These are phyloP conservation scores for Acer negundo DNA, from an alignment of 345 rosid species.

Conservation along the genomic window DNA sequence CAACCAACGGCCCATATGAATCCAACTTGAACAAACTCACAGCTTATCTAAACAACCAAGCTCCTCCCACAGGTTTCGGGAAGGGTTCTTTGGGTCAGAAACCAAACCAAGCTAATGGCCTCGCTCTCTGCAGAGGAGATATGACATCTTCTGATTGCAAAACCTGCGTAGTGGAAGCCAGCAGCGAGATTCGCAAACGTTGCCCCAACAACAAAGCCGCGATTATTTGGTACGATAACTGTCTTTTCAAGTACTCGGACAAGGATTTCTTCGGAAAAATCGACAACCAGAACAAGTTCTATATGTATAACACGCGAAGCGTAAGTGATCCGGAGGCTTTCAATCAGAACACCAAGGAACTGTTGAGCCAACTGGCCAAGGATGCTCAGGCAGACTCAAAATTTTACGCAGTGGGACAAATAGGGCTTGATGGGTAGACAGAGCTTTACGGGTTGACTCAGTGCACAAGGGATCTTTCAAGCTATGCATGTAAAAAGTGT, in stretches of 20 bases:
- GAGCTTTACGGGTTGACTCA: conserved; percentile 42
- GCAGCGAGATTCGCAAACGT: conserved; percentile 41
- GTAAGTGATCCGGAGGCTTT: conserved; percentile 29
- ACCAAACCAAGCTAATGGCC: conserved; percentile 48
- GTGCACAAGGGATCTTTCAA: conserved; percentile 42
- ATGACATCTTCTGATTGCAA: conserved; percentile 49
- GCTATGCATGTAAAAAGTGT: conserved; percentile 38
- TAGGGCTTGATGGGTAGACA: conserved; percentile 3
- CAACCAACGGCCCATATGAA: conserved; percentile 33
- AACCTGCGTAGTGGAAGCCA: conserved; percentile 46
- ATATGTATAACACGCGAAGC: conserved; percentile 32
- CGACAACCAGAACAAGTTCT: conserved; percentile 41
- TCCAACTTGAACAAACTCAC: conserved; percentile 35
- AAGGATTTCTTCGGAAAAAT: conserved; percentile 40
- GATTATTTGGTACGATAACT: conserved; percentile 51
- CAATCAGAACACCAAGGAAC: conserved; percentile 32
- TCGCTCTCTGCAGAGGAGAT: conserved; percentile 68
- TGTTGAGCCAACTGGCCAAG: conserved; percentile 26
- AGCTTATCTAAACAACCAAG: conserved; percentile 14
- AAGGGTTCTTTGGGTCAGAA: conserved; percentile 33
- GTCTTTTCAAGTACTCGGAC: conserved; percentile 41
- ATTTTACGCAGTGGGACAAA: conserved; percentile 33
- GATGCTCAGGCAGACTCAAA: conserved; percentile 24
- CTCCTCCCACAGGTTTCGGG: conserved; percentile 39
- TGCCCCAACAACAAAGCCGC: conserved; percentile 58